Base-by-base conservation (phyloP, 768 basidiomycete genomes). In the Lactarius vividus region DNA sequence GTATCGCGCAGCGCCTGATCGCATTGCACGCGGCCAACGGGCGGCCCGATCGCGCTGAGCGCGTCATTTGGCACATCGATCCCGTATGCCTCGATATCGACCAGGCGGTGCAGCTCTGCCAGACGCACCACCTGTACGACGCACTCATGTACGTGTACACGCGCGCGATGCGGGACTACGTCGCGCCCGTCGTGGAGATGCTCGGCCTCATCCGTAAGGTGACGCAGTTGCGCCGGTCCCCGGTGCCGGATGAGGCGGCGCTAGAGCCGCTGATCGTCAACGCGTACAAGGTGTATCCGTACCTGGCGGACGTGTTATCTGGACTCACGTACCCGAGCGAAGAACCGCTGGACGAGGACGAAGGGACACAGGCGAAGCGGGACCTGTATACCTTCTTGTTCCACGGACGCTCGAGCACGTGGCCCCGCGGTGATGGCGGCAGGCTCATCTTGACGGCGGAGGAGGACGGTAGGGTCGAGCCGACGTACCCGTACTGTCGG, bases 51-150 rank as follows among this genome's bases (percentile, higher is more conserved):
- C 80, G 86, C 3, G 92, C 90, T 1, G 96, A 99, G 75, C 85
- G 86, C 35, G 80, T 98, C 63, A 96, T 99, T 62, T 98, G 95
- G 94, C 93, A 96, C 73, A 93, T 98, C 69, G 92, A 97, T 71
- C 94, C 96, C 1, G 78, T 84, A 2, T 92, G 88, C 71, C 78
- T 99, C 65, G 97, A 99, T 73, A 88, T 98, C 77, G 92, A 98
- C 72, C 96, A 98, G 77, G 89, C 90, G 5, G 90, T 98, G 69
- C 82, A 76, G 29, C 81, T 99, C 5, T 99, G 97, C 72, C 89
- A 94, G 75, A 82, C 77, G 64, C 84, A 94, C 72, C 83, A 83
- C 31, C 84, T 98, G 5, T 97, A 94, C 78, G 96, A 98, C 72
- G 95, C 96, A 0, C 83, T 98, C 64, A 89, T 96, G 64, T 96